phyloP scores from a whole-genome alignment of 108 stramenopile species.

The Nitzschia sp. region DNA sequence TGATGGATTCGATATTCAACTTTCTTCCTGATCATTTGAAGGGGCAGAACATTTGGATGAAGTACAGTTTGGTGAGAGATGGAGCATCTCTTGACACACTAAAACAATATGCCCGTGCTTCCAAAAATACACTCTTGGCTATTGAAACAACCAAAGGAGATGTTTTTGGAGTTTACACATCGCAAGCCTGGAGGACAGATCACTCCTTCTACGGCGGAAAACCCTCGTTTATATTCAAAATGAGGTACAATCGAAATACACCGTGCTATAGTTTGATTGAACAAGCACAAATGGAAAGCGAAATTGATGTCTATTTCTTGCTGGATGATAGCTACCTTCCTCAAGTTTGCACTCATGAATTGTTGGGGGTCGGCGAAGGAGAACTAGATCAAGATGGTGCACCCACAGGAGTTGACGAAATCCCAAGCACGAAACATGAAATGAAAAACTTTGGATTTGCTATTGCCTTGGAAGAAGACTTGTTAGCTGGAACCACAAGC shows the following conservation, averaged over 20 bases:
- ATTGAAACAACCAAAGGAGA: conserved; percentile 78
- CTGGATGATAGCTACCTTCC: conserved; percentile 47
- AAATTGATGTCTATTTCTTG: conserved; percentile 74
- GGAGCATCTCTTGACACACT: conserved; percentile 67
- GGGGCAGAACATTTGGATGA: conserved; percentile 71
- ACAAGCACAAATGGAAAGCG: conserved; percentile 70
- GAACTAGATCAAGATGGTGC: conserved; percentile 7
- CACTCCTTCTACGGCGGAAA: conserved; percentile 63
- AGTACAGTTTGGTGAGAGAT: conserved; percentile 74
- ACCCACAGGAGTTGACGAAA: not conserved
- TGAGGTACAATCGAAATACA: conserved; percentile 59
- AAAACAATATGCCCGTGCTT: conserved; percentile 54
- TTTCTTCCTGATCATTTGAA: conserved; percentile 44
- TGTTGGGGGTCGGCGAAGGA: conserved; percentile 51
- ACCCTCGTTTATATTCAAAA: conserved; percentile 67
- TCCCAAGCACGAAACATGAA: not conserved
- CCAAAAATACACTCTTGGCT: conserved; percentile 64
- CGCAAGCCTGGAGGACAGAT: conserved; percentile 57
- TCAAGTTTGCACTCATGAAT: conserved; percentile 64
- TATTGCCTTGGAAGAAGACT: conserved; percentile 62
- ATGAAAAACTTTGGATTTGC: conserved; percentile 62
- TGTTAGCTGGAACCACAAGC: conserved; percentile 68
- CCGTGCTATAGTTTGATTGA: conserved; percentile 59
- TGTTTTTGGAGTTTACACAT: conserved; percentile 78
- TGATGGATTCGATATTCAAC: conserved; percentile 68